Base-by-base conservation (phyloP, 78 protist species). In the Emiliania huxleyi region DNA sequence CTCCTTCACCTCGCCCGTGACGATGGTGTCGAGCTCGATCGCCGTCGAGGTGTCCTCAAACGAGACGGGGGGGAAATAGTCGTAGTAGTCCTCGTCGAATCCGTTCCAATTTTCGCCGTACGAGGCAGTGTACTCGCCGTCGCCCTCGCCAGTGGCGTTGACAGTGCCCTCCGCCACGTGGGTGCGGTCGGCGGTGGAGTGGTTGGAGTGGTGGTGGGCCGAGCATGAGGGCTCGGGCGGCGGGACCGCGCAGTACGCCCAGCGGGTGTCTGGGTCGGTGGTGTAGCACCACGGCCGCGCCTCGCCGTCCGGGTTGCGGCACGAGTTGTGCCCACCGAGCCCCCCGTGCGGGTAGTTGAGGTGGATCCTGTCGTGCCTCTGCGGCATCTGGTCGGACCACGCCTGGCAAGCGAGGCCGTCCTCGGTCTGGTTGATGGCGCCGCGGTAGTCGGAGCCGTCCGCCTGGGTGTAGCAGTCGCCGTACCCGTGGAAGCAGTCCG, bases 231-330 rank as follows among this genome's bases (percentile, higher is more conserved):
- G n/a, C n/a, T n/a, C 37, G 77, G 22, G 33, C 0, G 33, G 37
- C 8, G 4, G 37, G 37, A 18, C 33, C 19, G 0, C 37, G 73
- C 91, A 77, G 3, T 2, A 6, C 44, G 37, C 85, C 48, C 85
- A 40, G n/a, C n/a, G n/a, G 23, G 46, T 35, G 85, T 35, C 23
- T 18, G 85, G 1, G 23, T 18, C 15, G 23, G 19, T 22, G 46
- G 46, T 40, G 85, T 62, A 62, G 92, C 92, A 90, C 83, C 92
- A 55, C 33, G 62, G 49, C 25, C 56, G 37, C 42, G 33, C n/a
- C 37, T 69, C 43, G 69, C 69, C 69, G 69, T 55, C 75, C 0
- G 92, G 92, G 85, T 90, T 90, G 42, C 92, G 92, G 92, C 92
- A 90, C n/a, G 29, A 90, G 69, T 90, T 90, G 92, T 90, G 83